These are phyloP conservation scores for Nicotiana tabacum DNA, from an alignment of 257 asterid species.

Conservation along the genomic window DNA sequence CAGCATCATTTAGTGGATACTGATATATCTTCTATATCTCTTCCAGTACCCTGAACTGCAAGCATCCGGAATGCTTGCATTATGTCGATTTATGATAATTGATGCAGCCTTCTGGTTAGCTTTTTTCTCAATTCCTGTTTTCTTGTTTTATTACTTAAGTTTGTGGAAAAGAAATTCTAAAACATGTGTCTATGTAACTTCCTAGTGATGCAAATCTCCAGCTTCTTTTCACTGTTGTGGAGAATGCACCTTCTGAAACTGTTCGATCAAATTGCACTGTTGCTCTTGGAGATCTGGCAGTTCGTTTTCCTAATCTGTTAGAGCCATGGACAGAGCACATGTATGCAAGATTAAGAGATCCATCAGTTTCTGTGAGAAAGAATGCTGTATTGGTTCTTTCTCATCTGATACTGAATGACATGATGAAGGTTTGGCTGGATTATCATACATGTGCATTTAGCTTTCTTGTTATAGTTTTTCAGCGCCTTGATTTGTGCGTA, in stretches of 20 bases:
- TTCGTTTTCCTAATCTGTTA: constrained; percentile 87
- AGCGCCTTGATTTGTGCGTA: constrained; percentile 11
- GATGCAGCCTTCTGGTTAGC: constrained; percentile 88
- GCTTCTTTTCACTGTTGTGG: constrained; percentile 97
- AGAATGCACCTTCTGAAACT: constrained; percentile 80
- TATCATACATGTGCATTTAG: constrained; percentile 10
- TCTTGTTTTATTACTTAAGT: not conserved
- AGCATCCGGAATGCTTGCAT: constrained; percentile 93
- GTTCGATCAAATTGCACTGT: constrained; percentile 96
- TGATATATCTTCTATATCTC: constrained; percentile 14
- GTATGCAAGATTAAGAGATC: constrained; percentile 89
- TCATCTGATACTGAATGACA: constrained; percentile 91
- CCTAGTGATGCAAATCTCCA: constrained; percentile 85
- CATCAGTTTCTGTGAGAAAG: constrained; percentile 73
- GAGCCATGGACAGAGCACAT: constrained; percentile 99
- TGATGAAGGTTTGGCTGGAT: constrained; percentile 80
- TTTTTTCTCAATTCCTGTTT: constrained; percentile 2
- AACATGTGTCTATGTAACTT: constrained; percentile 16
- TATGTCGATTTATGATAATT: constrained; percentile 83
- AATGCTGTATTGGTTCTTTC: constrained; percentile 95
- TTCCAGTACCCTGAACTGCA: constrained; percentile 79
- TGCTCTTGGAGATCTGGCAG: constrained; percentile 96
- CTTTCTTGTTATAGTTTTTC: constrained; percentile 13
- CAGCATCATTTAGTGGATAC: constrained; percentile 3
- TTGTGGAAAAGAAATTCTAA: constrained; percentile 7